Evolutionary conservation across 768 basidiomycete species (phyloP).

Genomic region (Holtermannia corniformis): DNA sequence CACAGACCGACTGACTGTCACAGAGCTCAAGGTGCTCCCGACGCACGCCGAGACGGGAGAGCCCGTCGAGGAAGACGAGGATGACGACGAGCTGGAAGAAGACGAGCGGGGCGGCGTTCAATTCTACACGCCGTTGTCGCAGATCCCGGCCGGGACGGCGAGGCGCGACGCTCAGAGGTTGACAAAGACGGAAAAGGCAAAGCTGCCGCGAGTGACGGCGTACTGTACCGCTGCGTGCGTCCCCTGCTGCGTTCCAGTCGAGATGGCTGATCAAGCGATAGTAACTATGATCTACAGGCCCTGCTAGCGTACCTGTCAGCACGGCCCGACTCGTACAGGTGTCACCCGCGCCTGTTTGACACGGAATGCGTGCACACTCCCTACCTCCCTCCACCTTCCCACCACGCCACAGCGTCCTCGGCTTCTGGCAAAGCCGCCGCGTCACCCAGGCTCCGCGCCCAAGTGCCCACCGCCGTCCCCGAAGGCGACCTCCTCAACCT

Average conservation of each 20-base stretch:
- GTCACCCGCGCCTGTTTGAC: slow-evolving; percentile 78
- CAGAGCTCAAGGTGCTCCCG: slow-evolving; percentile 41
- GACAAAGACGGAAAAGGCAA: slow-evolving; percentile 85
- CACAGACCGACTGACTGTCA: not conserved
- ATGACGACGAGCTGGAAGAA: slow-evolving; percentile 19
- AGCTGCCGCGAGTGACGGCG: slow-evolving; percentile 89
- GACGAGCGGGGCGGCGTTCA: slow-evolving; percentile 42
- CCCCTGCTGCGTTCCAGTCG: not conserved
- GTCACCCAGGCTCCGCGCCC: slow-evolving; percentile 22
- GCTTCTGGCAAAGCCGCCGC: no score
- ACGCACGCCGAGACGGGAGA: slow-evolving; percentile 31
- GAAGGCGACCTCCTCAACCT: slow-evolving; percentile 38
- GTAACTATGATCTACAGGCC: slow-evolving; percentile 65
- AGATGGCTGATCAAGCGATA: not conserved
- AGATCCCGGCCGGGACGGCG: slow-evolving; percentile 89
- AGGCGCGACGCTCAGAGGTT: slow-evolving; percentile 77
- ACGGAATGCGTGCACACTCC: slow-evolving; percentile 83
- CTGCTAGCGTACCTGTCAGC: slow-evolving; percentile 84
- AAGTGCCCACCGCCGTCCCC: slow-evolving; percentile 14
- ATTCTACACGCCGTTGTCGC: slow-evolving; percentile 89
- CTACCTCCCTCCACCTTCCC: slow-evolving; percentile 52
- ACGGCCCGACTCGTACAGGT: slow-evolving; percentile 68
- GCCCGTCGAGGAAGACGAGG: slow-evolving; percentile 35
- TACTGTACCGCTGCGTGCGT: slow-evolving; percentile 84
- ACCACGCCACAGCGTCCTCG: slow-evolving; percentile 22